A percentile compares a stretch with the other conserved stretches of the same genome.
Evolutionary conservation across 2,329 filamentous ascomycete genomes (phyloP).

Genomic region (Plectosphaerella plurivora): DNA sequence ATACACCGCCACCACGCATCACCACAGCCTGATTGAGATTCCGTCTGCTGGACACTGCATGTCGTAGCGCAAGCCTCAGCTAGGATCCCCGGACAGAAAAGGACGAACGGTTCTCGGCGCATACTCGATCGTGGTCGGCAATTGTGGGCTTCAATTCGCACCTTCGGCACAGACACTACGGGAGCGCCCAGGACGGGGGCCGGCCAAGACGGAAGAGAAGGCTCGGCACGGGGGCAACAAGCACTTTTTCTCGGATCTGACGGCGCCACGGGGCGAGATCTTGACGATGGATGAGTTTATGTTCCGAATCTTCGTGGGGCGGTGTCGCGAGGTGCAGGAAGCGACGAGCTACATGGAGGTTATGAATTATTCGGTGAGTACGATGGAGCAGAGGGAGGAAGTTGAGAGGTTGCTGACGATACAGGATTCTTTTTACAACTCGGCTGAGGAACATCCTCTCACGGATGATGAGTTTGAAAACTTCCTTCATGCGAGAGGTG

Average conservation of each 20-base stretch:
- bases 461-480: conserved; percentile 53
- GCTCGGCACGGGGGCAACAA: not conserved
- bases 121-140: too few species aligned
- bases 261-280: not conserved
- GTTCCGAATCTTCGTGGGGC: conserved; percentile 42
- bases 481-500: conserved; percentile 46
- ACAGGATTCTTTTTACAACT: conserved; percentile 46
- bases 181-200: too few species aligned
- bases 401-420: not conserved
- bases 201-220: not conserved
- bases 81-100: too few species aligned
- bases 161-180: too few species aligned
- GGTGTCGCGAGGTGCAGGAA: conserved; percentile 45
- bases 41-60: too few species aligned
- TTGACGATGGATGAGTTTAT: conserved; percentile 55
- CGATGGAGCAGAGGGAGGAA: not conserved
- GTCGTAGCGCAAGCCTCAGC: too few species aligned
- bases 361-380: conserved; percentile 53
- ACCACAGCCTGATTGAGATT: too few species aligned
- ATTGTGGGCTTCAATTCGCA: too few species aligned
- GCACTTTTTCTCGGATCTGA: conserved; percentile 2
- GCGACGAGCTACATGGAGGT: conserved; percentile 53
- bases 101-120: too few species aligned
- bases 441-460: conserved; percentile 46
- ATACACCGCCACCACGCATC: too few species aligned